Percentiles rank a stretch among this genome's conserved stretches.
These are phyloP conservation scores for Cutaneotrichosporon sp. DNA, from an alignment of 1,284 basidiomycete genomes.

Conservation along the genomic window DNA sequence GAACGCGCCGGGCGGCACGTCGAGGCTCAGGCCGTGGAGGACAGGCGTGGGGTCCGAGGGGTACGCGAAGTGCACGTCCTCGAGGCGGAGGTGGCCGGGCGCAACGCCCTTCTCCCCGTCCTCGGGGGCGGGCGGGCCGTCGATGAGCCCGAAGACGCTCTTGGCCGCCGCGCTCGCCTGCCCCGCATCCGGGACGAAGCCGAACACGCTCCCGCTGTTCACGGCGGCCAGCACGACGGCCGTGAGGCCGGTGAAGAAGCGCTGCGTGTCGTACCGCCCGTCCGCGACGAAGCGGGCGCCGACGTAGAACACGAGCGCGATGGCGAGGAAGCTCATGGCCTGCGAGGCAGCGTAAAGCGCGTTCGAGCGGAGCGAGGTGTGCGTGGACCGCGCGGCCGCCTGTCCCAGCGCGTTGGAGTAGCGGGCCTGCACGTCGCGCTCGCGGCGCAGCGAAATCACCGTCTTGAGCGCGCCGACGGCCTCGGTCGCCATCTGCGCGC, in stretches of 20 bases:
- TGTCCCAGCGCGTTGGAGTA: constrained; percentile 73
- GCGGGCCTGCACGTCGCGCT: constrained; percentile 70
- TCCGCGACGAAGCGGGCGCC: constrained; percentile 58
- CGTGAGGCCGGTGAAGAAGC: constrained; percentile 86
- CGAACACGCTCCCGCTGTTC: constrained; percentile 66
- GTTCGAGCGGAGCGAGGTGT: constrained; percentile 70
- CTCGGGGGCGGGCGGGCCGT: constrained; percentile 75
- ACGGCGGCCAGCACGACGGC: constrained; percentile 49
- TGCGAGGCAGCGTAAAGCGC: constrained; percentile 78
- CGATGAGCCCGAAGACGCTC: constrained; percentile 77
- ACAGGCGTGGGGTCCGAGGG: constrained; percentile 89
- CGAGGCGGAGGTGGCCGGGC: constrained; percentile 71
- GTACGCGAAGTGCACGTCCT: constrained; percentile 91
- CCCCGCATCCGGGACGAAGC: constrained; percentile 89
- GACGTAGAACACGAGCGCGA: constrained; percentile 67
- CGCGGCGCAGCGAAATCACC: constrained; percentile 82
- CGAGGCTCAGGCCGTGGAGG: constrained; percentile 73
- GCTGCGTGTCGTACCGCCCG: constrained; percentile 60
- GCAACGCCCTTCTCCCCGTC: constrained; percentile 60
- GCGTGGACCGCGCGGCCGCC: constrained; percentile 66
- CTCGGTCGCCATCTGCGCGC: constrained; percentile 84
- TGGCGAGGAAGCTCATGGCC: constrained; percentile 74
- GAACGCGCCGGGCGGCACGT: constrained; percentile 83
- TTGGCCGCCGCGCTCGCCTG: constrained; percentile 78
- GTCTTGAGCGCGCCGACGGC: constrained; percentile 92